Conservation (phyloP, 2,329 filamentous ascomycete species). For the Cryphonectria naterciae region DNA sequence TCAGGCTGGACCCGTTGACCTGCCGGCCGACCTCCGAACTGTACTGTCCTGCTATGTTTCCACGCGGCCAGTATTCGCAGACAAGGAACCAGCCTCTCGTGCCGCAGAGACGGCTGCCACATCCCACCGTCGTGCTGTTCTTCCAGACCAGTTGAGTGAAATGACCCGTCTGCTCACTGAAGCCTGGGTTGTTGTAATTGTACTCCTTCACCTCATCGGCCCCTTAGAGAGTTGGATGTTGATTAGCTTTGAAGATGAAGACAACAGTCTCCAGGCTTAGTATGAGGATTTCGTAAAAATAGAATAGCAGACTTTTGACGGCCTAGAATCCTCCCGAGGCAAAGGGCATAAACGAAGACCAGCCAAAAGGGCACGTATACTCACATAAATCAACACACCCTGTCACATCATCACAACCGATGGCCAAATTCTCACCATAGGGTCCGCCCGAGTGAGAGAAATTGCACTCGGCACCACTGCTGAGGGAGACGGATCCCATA, state of each 20-base stretch:
- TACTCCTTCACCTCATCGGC: constrained; percentile 63
- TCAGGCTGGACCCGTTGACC: constrained; percentile 34
- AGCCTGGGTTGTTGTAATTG: constrained; percentile 60
- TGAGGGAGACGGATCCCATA: constrained; percentile 20
- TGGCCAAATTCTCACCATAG: constrained; percentile 75
- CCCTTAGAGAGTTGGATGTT: constrained; percentile 35
- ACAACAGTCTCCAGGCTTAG: no score
- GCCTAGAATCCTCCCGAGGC: background rate
- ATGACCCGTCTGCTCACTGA: constrained; percentile 65
- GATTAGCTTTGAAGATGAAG: background rate
- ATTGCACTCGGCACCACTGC: constrained; percentile 40
- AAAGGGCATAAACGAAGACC: background rate
- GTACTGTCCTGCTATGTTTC: constrained; percentile 63
- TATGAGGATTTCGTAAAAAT: no score
- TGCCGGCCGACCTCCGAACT: constrained; percentile 48
- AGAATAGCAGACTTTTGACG: background rate
- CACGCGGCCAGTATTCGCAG: constrained; percentile 71
- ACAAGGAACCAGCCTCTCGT: constrained; percentile 65
- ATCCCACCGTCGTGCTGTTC: constrained; percentile 63
- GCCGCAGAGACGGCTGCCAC: constrained; percentile 48
- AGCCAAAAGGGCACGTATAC: background rate
- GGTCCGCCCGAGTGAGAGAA: constrained; percentile 64
- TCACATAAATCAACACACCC: constrained; percentile 63
- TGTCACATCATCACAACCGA: constrained; percentile 65
- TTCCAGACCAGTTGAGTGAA: constrained; percentile 78